These are phyloP conservation scores for Cladophialophora bantiana DNA, from an alignment of 2,329 filamentous ascomycete genomes.

Conservation along the genomic window DNA sequence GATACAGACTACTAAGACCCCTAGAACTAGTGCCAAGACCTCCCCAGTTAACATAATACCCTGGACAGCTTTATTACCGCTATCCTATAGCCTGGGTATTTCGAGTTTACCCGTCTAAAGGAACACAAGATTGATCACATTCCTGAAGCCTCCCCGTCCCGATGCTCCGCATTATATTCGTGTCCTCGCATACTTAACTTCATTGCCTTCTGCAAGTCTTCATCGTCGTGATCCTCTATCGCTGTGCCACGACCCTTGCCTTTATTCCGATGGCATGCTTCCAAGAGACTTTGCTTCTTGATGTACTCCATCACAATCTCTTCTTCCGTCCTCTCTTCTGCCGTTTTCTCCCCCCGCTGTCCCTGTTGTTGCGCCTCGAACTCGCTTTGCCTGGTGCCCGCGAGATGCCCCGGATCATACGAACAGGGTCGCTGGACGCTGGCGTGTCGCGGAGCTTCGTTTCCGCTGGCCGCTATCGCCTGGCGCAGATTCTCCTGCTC, in stretches of 20 bases:
- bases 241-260: conserved; percentile 23
- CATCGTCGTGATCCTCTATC: conserved; percentile 11
- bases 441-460: conserved; percentile 47
- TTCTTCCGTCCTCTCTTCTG: conserved; percentile 64
- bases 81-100: no score
- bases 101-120: no score
- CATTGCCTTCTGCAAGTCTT: conserved; percentile 3
- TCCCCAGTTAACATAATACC: no score
- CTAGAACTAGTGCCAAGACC: no score
- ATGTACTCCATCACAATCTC: conserved; percentile 76
- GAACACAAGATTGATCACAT: no score
- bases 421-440: conserved; percentile 22
- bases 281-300: conserved; percentile 50
- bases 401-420: conserved; percentile 39
- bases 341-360: conserved; percentile 31
- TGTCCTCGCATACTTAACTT: no score
- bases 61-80: no score
- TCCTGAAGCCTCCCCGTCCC: no score
- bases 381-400: conserved; percentile 39
- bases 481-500: conserved; percentile 57
- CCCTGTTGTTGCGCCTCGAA: conserved; percentile 41
- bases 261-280: conserved; percentile 17
- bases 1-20: no score
- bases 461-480: conserved; percentile 59
- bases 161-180: no score